Conservation (phyloP, 169 alveolate species). For the Eimeria falciformis region DNA sequence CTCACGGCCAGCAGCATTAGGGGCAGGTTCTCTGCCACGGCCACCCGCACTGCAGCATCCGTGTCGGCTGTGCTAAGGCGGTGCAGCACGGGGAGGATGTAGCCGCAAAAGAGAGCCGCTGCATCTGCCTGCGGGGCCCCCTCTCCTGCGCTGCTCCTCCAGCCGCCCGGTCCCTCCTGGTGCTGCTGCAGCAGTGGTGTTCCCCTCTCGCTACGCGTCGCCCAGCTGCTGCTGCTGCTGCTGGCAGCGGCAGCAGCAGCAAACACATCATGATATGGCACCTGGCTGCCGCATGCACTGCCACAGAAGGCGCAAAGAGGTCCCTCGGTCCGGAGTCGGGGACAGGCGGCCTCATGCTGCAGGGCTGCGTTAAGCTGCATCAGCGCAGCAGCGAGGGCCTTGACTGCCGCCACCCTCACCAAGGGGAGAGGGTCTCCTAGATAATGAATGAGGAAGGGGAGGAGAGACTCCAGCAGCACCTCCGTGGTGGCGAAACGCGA, state of each 20-base stretch:
- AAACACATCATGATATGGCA: background rate
- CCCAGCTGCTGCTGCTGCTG: background rate
- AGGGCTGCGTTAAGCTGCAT: slow-evolving; percentile 58
- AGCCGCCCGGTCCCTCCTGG: slow-evolving; percentile 4
- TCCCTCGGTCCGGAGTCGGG: background rate
- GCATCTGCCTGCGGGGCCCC: slow-evolving; percentile 40
- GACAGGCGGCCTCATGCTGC: slow-evolving; percentile 28
- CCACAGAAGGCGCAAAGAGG: slow-evolving; percentile 36
- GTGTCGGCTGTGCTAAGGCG: slow-evolving; percentile 36
- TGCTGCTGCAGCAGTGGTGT: background rate
- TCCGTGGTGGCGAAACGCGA: slow-evolving; percentile 64
- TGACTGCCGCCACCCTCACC: slow-evolving; percentile 56
- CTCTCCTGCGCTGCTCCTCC: slow-evolving; percentile 21
- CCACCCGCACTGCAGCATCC: slow-evolving; percentile 52
- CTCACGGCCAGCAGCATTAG: slow-evolving; percentile 44
- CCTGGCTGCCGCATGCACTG: slow-evolving; percentile 20
- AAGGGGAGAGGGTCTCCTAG: slow-evolving; percentile 53
- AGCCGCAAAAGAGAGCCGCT: slow-evolving; percentile 53
- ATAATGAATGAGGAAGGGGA: slow-evolving; percentile 48
- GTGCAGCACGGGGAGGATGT: slow-evolving; percentile 35
- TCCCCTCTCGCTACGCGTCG: background rate
- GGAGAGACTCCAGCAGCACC: slow-evolving; percentile 59
- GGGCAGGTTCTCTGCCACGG: slow-evolving; percentile 64
- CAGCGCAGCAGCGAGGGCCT: slow-evolving; percentile 70
- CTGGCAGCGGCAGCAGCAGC: slow-evolving; percentile 2